phyloP scores from a whole-genome alignment of 306 rosid species.

The Rosa lucieae region DNA sequence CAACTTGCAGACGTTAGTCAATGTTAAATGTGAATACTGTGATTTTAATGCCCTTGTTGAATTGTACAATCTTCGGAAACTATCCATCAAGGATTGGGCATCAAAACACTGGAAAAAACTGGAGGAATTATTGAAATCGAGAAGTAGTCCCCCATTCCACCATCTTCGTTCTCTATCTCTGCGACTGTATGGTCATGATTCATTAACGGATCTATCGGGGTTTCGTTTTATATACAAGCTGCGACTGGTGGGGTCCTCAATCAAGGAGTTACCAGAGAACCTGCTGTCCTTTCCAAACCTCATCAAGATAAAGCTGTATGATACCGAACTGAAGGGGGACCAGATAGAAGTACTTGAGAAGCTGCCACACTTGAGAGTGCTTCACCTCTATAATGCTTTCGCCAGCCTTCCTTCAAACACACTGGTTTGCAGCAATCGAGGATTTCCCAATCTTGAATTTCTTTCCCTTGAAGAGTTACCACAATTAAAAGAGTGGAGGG shows the following conservation, averaged over 20 bases:
- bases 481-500: slow-evolving; percentile 43
- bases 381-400: slow-evolving; percentile 15
- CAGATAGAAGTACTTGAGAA: slow-evolving; percentile 41
- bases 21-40: slow-evolving; percentile 29
- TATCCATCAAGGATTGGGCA: background rate
- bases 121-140: background rate
- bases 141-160: background rate
- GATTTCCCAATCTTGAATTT: slow-evolving; percentile 48
- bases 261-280: slow-evolving; percentile 10
- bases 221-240: background rate
- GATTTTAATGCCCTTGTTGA: slow-evolving; percentile 28
- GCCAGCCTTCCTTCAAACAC: slow-evolving; percentile 30
- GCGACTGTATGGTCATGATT: no score
- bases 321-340: slow-evolving; percentile 35
- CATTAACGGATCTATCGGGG: no score
- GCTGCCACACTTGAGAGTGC: slow-evolving; percentile 42
- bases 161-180: background rate
- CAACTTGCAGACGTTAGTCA: slow-evolving; percentile 51
- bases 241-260: background rate
- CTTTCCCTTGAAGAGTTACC: slow-evolving; percentile 26
- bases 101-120: background rate
- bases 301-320: slow-evolving; percentile 40
- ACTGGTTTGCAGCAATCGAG: slow-evolving; percentile 36
- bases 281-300: slow-evolving; percentile 22
- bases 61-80: slow-evolving; percentile 35